Percentiles rank a stretch among this genome's conserved stretches.
Evolutionary conservation across 2,329 filamentous ascomycete species (phyloP).

Genomic region (Arthrobotrys conoides): DNA sequence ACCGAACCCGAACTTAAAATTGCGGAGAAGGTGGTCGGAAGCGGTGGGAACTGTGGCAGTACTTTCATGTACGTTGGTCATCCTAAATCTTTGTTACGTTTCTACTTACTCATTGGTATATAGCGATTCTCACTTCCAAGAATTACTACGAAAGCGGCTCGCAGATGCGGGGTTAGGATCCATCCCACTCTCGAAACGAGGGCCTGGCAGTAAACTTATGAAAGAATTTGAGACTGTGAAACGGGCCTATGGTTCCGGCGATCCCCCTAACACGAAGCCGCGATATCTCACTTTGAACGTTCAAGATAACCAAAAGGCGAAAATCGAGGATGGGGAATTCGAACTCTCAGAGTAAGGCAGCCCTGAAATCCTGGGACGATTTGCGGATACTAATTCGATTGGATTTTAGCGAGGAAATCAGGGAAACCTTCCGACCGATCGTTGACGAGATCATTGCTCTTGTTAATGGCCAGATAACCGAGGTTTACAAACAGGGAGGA

Average conservation of each 20-base stretch:
- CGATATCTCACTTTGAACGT: conserved; percentile 53
- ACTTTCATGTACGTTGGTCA: conserved; percentile 79
- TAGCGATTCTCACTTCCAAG: conserved; percentile 76
- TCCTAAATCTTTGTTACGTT: background rate
- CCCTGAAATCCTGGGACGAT: background rate
- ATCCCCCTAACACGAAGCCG: conserved; percentile 43
- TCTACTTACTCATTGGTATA: conserved; percentile 37
- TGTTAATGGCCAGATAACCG: conserved; percentile 45
- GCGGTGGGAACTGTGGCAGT: conserved; percentile 82
- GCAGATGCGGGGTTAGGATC: conserved; percentile 78
- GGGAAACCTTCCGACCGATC: conserved; percentile 52
- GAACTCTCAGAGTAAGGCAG: conserved; percentile 48
- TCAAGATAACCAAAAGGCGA: conserved; percentile 32
- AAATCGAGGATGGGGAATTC: conserved; percentile 56
- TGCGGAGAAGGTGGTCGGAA: conserved; percentile 84
- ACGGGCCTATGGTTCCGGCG: conserved; percentile 41
- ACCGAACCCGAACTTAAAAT: conserved; percentile 77
- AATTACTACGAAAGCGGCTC: conserved; percentile 78
- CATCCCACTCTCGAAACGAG: conserved; percentile 68
- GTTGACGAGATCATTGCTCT: conserved; percentile 47
- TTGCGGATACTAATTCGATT: background rate
- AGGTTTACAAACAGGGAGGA: conserved; percentile 52
- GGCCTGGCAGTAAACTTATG: conserved; percentile 58
- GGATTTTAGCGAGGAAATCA: conserved; percentile 50
- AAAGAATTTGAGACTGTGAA: conserved; percentile 60